These are phyloP conservation scores for Micractinium conductrix DNA, from an alignment of 139 green algal species.

Conservation along the genomic window DNA sequence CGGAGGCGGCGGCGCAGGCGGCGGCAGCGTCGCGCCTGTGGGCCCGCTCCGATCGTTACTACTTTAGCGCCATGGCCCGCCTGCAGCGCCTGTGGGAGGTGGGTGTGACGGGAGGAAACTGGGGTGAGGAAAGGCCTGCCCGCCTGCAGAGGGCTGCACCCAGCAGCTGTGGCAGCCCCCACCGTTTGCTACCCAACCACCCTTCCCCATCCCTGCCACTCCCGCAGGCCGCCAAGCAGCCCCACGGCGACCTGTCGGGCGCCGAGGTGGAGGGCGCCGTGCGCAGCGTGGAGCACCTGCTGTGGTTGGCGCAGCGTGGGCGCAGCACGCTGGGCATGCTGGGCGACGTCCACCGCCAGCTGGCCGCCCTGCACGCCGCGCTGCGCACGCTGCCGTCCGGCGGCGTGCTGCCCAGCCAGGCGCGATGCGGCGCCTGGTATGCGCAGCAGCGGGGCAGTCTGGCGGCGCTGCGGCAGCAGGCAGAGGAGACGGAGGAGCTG, in stretches of 20 bases:
- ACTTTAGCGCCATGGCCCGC: conserved; percentile 78
- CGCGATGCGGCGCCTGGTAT: not conserved
- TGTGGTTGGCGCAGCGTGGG: conserved; percentile 77
- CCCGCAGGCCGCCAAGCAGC: conserved; percentile 52
- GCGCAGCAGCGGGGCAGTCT: conserved; percentile 30
- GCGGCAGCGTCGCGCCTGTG: conserved; percentile 46
- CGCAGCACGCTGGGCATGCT: conserved; percentile 51
- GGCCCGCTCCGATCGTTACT: conserved; percentile 82
- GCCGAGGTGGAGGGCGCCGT: conserved; percentile 70
- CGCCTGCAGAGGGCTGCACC: too few relatives aligned
- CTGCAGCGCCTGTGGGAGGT: conserved; percentile 83
- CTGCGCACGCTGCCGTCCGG: conserved; percentile 1
- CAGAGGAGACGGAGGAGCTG: conserved; percentile 48
- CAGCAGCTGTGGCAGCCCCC: too few relatives aligned
- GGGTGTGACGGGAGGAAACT: not conserved
- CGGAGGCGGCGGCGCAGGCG: not conserved
- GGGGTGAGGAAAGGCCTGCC: too few relatives aligned
- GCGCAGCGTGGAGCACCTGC: conserved; percentile 74
- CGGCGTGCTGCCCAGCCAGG: conserved; percentile 1
- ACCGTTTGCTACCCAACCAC: too few relatives aligned
- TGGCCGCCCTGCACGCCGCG: not conserved
- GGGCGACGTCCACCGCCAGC: not conserved
- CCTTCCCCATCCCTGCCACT: not conserved
- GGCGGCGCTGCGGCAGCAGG: conserved; percentile 37
- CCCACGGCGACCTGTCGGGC: conserved; percentile 78